Base-by-base conservation (phyloP, 495 filamentous ascomycete species). In the Daldinia decipiens region DNA sequence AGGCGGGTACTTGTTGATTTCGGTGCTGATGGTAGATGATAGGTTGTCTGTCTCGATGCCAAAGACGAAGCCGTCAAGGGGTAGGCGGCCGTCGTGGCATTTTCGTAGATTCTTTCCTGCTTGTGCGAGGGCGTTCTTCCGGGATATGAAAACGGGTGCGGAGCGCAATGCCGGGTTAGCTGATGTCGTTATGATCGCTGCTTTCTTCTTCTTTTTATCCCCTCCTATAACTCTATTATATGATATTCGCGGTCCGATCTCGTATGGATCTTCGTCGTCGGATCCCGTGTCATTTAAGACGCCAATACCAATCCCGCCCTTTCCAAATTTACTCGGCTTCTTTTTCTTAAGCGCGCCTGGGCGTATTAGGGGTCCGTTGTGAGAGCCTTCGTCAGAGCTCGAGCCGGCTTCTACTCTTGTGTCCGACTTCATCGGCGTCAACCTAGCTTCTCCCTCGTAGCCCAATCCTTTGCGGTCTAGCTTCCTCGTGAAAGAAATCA, bases 191-290 rank as follows among this genome's bases (percentile, higher is more conserved):
- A 82, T 83, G 9, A 7, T 66, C 19, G 53, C 29, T 9, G 66
- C 65, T 38, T 88, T 92, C 72, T 91, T 93, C 72, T 92, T 92
- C 82, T 93, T 95, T 77, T 93, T 96, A 56, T 94, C 91, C 3
- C 91, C 91, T 29, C 92, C 94, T 74, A 98, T 90, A 4, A 89
- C 85, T 53, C 88, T 85, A 72, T 93, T 97, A 77, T 97, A 97
- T n/a, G 91, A 92, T 76, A 97, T 94, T 74, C 89, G 89, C 7
- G 95, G 95, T 0, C 95, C 94, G 21, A 98, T 87, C 51, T 92
- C 92, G 79, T 98, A 98, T 0, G 92, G 92, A 74, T 98, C 96
- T 74, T 98, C 95, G 61, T 98, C 94, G 72, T 98, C 95, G n/a
- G 95, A 98, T 3, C 93, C 95, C 17, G 90, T 97, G 66, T 98